Evolutionary conservation across 228 moss, liverwort and hornwort genomes (phyloP), one percentile per base, ranked within the genome.

Genomic region (Sphagnum magellanicum): DNA sequence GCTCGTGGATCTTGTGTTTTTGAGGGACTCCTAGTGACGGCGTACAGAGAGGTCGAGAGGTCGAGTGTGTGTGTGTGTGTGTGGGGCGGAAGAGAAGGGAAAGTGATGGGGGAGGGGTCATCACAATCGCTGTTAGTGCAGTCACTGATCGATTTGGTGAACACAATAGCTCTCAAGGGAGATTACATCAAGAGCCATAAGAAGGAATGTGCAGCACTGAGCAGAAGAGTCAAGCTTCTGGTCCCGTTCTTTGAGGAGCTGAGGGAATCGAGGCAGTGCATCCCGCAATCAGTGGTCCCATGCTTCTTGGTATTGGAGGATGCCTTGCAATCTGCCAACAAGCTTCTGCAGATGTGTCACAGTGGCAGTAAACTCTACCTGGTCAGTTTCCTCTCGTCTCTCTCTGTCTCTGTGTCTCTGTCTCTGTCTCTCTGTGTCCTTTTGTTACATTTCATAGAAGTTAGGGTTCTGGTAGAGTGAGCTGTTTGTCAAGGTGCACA

Each of bases 161-260:
- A 84, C 64, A 74, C 77, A 12, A 92, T 92, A 74, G 81, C 85
- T 6, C 66, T 84, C 53, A 85, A 79, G 66, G 89, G 83, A 70
- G 83, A 85, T 12, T 92, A 80, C 61, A 83, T 83, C 50, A 87
- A 70, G 72, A 80, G 79, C 15, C 85, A 89, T 60, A 92, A 85
- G 81, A 89, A 89, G 65, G 92, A 89, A 71, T 87, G 85, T 75
- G 76, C 85, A 4, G 78, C 79, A 0, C 81, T 92, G 17, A 83
- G 85, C 0, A 77, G 87, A 77, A 78, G 87, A 71, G 85, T 87
- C 51, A 89, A 87, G 72, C 61, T 89, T 60, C 57, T 89, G 77
- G 89, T 85, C 5, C 87, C 89, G 5, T 62, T 92, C 49, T 89
- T 89, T 49, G 92, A 92, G 74, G 92, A 92, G 74, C 70, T 87